Evolutionary conservation across 768 basidiomycete genomes (phyloP), one percentile per base, ranked within the genome.

Genomic region (Mycena leptocephala): DNA sequence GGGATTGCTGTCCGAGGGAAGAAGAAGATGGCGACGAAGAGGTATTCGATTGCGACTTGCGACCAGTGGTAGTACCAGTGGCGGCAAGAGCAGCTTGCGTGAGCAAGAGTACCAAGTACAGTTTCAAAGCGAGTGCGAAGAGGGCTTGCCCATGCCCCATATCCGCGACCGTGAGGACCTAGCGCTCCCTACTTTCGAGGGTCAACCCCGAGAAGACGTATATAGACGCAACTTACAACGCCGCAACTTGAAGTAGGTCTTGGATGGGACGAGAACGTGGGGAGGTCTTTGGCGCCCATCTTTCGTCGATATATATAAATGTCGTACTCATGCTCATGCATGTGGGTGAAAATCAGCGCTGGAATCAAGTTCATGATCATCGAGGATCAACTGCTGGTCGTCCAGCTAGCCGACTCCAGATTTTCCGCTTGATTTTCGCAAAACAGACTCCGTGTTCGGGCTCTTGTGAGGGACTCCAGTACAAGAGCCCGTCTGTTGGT

Each of bases 71-170:
- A 9, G 51, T 24, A 56, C 55, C 30, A 20, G 26, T 11, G 51
- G 10, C 51, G n/a, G 64, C 43, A 24, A 74, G 65, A 14, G 65
- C 58, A 18, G 39, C 72, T 37, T 59, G 72, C 9, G 43, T 5
- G 51, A 69, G 28, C 11, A 37, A 43, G n/a, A 75, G 53, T n/a
- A 55, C 37, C 59, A 69, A 13, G 35, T n/a, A 63, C 18, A 70
- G 33, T 63, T 75, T 75, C 20, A 48, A 63, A 70, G 64, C 16
- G 53, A 75, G 62, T n/a, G 74, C 37, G 13, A 58, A 22, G 51
- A 56, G 61, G 61, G 39, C 68, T 37, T 33, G 68, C 43, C 74
- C 67, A 68, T 70, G 67, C 24, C 74, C 26, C 67, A 70, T 75
- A 69, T 53, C 61, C 74, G 43, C 32, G 43, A 35, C 37, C 14